Percentiles rank a stretch among this genome's conserved stretches.
phyloP scores from a whole-genome alignment of 345 rosid species.

The Lepidium aucheri region DNA sequence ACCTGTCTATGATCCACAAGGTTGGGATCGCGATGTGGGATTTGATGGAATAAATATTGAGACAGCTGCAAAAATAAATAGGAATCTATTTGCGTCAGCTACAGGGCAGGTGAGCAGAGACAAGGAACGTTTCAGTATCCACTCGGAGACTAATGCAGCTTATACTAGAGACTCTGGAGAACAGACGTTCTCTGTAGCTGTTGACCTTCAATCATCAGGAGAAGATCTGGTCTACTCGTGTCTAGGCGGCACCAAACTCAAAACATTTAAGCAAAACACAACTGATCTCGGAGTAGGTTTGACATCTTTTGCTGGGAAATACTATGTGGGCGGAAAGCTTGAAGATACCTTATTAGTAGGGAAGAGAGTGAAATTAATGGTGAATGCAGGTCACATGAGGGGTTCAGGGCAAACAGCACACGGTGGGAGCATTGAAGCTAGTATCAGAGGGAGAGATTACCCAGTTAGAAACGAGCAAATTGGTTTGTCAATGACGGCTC shows the following conservation, averaged over 20 bases:
- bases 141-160: constrained; percentile 64
- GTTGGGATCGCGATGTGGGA: constrained; percentile 96
- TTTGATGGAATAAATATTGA: constrained; percentile 85
- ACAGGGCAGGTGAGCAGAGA: constrained; percentile 74
- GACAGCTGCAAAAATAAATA: constrained; percentile 45
- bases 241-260: constrained; percentile 53
- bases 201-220: constrained; percentile 74
- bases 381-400: constrained; percentile 59
- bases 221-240: constrained; percentile 61
- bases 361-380: constrained; percentile 54
- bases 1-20: constrained; percentile 88
- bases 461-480: constrained; percentile 58
- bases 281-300: constrained; percentile 54
- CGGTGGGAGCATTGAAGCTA: constrained; percentile 72
- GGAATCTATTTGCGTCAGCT: constrained; percentile 45
- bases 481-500: constrained; percentile 50
- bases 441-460: constrained; percentile 68
- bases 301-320: constrained; percentile 55
- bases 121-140: constrained; percentile 65
- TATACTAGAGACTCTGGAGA: constrained; percentile 42
- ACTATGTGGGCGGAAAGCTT: constrained; percentile 63
- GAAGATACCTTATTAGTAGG: constrained; percentile 69
- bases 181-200: constrained; percentile 48
- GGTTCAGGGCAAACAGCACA: constrained; percentile 55
- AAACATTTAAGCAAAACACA: constrained; percentile 50